Conservation (phyloP, 2,329 filamentous ascomycete species). For the Trichoderma atroviride region DNA sequence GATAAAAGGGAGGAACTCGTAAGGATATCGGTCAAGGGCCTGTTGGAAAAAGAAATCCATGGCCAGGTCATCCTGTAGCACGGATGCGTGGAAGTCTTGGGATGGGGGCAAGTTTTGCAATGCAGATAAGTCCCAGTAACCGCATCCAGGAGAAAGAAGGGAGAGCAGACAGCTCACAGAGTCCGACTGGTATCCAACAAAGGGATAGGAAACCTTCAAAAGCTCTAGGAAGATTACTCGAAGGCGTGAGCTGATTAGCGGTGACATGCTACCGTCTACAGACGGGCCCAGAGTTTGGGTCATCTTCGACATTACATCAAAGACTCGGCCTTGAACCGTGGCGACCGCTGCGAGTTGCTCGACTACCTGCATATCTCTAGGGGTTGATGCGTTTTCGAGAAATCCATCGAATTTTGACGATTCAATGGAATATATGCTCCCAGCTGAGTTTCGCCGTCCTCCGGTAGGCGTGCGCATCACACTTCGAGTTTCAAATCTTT, state of each 20-base stretch:
- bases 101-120: slow-evolving; percentile 37
- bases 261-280: slow-evolving; percentile 51
- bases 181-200: slow-evolving; percentile 73
- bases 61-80: slow-evolving; percentile 47
- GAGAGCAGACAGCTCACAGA: slow-evolving; percentile 68
- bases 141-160: slow-evolving; percentile 59
- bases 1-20: slow-evolving; percentile 79
- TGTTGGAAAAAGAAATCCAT: slow-evolving; percentile 65
- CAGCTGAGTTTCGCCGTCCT: slow-evolving; percentile 60
- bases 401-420: slow-evolving; percentile 62
- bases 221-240: slow-evolving; percentile 70
- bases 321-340: slow-evolving; percentile 55
- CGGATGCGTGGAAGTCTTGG: slow-evolving; percentile 41
- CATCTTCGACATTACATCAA: slow-evolving; percentile 57
- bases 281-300: slow-evolving; percentile 50
- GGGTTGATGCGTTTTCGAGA: slow-evolving; percentile 52
- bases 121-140: slow-evolving; percentile 57
- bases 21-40: slow-evolving; percentile 78
- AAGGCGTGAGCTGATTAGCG: slow-evolving; percentile 63
- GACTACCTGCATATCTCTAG: slow-evolving; percentile 55
- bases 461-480: slow-evolving; percentile 44
- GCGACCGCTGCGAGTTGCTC: slow-evolving; percentile 54
- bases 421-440: slow-evolving; percentile 65
- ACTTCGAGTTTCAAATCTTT: slow-evolving; percentile 56
- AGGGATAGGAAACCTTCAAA: slow-evolving; percentile 65